phyloP scores from a whole-genome alignment of 176 grass and related monocot species.

The Alopecurus myosuroides region DNA sequence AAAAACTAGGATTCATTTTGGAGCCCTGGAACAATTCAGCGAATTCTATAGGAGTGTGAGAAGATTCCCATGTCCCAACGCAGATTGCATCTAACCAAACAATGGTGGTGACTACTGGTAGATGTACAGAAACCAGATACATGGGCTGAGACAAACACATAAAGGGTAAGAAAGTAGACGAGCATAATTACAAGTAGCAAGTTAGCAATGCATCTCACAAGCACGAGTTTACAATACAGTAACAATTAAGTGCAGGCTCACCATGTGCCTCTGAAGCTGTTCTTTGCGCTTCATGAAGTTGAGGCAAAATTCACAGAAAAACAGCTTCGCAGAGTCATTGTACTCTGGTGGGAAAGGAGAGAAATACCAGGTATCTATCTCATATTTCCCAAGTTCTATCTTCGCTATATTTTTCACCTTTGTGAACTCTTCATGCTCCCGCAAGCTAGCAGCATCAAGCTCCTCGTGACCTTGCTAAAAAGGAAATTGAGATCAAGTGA shows the following conservation, averaged over 20 bases:
- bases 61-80: neutral
- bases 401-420: constrained; percentile 99
- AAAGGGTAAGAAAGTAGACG: neutral
- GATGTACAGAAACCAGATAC: neutral
- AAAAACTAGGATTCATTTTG: neutral
- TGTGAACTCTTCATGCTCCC: constrained; percentile 96
- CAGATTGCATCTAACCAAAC: neutral
- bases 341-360: constrained; percentile 98
- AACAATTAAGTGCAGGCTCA: constrained; percentile 39
- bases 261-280: constrained; percentile 99
- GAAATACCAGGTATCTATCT: constrained; percentile 99
- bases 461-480: constrained; percentile 89
- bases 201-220: neutral
- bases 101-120: neutral
- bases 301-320: constrained; percentile 98
- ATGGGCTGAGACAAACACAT: neutral
- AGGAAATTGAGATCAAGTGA: neutral
- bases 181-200: neutral
- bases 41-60: neutral
- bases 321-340: constrained; percentile 88
- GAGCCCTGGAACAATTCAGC: neutral
- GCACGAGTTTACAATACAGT: neutral
- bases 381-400: constrained; percentile 97
- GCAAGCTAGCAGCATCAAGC: constrained; percentile 91
- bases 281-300: constrained; percentile 99